These are phyloP conservation scores for Podila epicladia DNA, from an alignment of 192 early-diverging fungal genomes.

Conservation along the genomic window DNA sequence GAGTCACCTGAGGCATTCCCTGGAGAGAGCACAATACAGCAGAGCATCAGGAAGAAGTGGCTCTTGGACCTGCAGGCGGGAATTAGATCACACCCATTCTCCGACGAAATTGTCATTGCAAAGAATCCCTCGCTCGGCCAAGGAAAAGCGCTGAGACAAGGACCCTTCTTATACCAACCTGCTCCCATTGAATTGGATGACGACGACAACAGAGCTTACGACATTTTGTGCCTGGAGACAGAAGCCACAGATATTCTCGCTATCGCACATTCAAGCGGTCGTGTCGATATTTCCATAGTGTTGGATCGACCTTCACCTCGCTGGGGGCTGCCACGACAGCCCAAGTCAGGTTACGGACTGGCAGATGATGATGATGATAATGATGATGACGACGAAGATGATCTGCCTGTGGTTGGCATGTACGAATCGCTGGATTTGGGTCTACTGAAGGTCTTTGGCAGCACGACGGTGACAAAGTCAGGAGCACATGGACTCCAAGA, in stretches of 20 bases:
- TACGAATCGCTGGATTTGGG: slow-evolving; percentile 56
- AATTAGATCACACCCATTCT: slow-evolving; percentile 22
- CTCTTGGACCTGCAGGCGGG: slow-evolving; percentile 53
- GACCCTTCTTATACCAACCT: slow-evolving; percentile 62
- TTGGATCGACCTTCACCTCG: slow-evolving; percentile 54
- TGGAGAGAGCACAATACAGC: not conserved
- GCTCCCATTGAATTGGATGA: slow-evolving; percentile 45
- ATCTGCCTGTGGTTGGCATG: slow-evolving; percentile 27
- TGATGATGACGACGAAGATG: not conserved
- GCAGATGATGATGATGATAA: slow-evolving; percentile 1
- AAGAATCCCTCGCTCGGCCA: slow-evolving; percentile 14
- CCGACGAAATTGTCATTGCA: slow-evolving; percentile 17
- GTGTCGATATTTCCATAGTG: slow-evolving; percentile 70
- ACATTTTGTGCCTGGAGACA: slow-evolving; percentile 57
- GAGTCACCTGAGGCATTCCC: slow-evolving; percentile 3
- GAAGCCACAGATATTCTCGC: slow-evolving; percentile 62
- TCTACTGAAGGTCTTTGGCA: slow-evolving; percentile 33
- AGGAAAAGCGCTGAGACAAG: slow-evolving; percentile 47
- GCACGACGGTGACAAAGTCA: not conserved
- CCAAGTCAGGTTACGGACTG: slow-evolving; percentile 3
- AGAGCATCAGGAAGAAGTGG: slow-evolving; percentile 45
- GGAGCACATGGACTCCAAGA: slow-evolving; percentile 29
- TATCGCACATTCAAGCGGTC: slow-evolving; percentile 68
- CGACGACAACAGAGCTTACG: slow-evolving; percentile 40
- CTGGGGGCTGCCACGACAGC: slow-evolving; percentile 38